A percentile compares a stretch with the other conserved stretches of the same genome.
Conservation (phyloP, 2,329 filamentous ascomycete genomes). For the Colletotrichum trifolii region DNA sequence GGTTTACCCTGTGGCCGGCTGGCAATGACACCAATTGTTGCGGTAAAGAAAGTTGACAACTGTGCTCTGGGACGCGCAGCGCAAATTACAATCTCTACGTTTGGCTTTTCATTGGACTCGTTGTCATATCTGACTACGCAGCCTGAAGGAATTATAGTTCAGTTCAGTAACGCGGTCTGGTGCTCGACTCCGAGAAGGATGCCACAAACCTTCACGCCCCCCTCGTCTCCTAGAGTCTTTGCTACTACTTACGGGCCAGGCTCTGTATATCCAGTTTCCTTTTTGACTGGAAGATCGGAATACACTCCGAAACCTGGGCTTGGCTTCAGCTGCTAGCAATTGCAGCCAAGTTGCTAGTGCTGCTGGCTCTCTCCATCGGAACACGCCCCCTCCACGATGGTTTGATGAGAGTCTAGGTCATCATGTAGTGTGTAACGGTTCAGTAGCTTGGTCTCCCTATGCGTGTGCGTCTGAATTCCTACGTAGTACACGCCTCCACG, state of each 20-base stretch:
- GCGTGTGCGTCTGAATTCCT: not conserved
- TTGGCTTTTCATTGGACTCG: not conserved
- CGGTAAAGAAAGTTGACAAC: slow-evolving; percentile 4
- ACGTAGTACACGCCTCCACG: not conserved
- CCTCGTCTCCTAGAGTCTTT: not conserved
- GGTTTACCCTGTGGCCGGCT: too few relatives aligned
- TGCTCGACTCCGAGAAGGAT: slow-evolving; percentile 7
- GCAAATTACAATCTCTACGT: slow-evolving; percentile 7
- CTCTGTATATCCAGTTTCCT: not conserved
- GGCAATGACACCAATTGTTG: not conserved
- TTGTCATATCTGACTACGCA: slow-evolving; percentile 6
- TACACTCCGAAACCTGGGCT: slow-evolving; percentile 4
- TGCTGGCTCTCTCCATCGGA: too few relatives aligned
- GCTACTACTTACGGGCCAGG: not conserved
- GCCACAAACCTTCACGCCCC: not conserved
- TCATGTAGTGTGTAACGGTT: too few relatives aligned
- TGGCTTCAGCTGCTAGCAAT: too few relatives aligned
- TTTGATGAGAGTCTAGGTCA: too few relatives aligned
- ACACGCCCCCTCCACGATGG: too few relatives aligned
- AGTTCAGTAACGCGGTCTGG: not conserved
- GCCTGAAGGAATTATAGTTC: slow-evolving; percentile 18
- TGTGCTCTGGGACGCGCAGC: not conserved
- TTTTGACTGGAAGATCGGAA: slow-evolving; percentile 3
- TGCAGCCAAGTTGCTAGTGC: too few relatives aligned
- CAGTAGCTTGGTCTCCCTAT: too few relatives aligned